Conservation (phyloP, 768 basidiomycete species). For the Lactifluus subvellereus region DNA sequence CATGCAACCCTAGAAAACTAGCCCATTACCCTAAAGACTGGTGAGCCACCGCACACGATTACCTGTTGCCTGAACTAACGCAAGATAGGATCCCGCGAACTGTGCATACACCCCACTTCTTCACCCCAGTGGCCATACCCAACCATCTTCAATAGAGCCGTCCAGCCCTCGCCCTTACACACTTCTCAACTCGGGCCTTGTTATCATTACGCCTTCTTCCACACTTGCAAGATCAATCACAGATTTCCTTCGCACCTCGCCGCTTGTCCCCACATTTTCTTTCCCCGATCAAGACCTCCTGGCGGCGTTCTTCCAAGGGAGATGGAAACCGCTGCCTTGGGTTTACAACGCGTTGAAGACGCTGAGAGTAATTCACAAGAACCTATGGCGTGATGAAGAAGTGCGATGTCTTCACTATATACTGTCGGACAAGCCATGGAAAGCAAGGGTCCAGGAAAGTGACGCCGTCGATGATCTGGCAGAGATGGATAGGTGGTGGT, state of each 20-base stretch:
- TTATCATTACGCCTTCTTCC: conserved; percentile 74
- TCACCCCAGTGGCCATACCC: conserved; percentile 42
- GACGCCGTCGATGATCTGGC: conserved; percentile 45
- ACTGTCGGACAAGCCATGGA: conserved; percentile 83
- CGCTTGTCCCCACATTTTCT: conserved; percentile 47
- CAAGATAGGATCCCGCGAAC: conserved; percentile 66
- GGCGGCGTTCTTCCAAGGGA: conserved; percentile 68
- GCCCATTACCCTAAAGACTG: conserved; percentile 87
- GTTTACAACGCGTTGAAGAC: conserved; percentile 92
- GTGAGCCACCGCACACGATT: conserved; percentile 35
- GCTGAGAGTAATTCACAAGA: conserved; percentile 61
- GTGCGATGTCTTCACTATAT: conserved; percentile 87
- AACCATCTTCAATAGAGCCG: conserved; percentile 38
- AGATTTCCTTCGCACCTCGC: conserved; percentile 51
- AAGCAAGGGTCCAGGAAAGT: conserved; percentile 40
- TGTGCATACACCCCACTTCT: conserved; percentile 67
- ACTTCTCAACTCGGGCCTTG: conserved; percentile 87
- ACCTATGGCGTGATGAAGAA: conserved; percentile 81
- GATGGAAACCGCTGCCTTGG: conserved; percentile 77
- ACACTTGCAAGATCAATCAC: conserved; percentile 48
- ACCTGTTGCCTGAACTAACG: conserved; percentile 3
- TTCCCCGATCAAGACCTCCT: conserved; percentile 96
- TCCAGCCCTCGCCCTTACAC: conserved; percentile 64
- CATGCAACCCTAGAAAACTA: conserved; percentile 87
- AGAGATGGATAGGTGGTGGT: conserved; percentile 70